phyloP scores from a whole-genome alignment of 108 stramenopile genomes.

The Licmophora abbreviata region DNA sequence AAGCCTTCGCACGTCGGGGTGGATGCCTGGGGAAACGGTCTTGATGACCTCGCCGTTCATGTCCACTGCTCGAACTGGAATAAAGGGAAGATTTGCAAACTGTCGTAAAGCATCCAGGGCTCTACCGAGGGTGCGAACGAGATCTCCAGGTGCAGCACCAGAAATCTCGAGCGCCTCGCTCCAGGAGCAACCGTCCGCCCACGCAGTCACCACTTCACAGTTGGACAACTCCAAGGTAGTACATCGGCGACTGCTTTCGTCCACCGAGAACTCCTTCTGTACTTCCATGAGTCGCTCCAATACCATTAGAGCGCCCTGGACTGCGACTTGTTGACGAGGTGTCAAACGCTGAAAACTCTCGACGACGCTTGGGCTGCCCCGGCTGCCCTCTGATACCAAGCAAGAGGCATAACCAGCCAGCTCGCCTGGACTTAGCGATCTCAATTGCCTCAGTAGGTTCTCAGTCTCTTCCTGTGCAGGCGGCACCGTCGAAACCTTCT shows the following conservation, averaged over 20 bases:
- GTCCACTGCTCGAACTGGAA: slow-evolving; percentile 41
- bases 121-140: slow-evolving; percentile 56
- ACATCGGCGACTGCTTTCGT: slow-evolving; percentile 45
- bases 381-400: slow-evolving; percentile 52
- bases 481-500: neutral
- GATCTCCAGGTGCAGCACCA: slow-evolving; percentile 68
- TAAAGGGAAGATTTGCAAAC: slow-evolving; percentile 52
- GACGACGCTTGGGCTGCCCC: slow-evolving; percentile 30
- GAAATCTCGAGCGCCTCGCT: slow-evolving; percentile 63
- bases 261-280: slow-evolving; percentile 43
- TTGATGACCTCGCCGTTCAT: slow-evolving; percentile 14
- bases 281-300: slow-evolving; percentile 67
- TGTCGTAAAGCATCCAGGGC: slow-evolving; percentile 78
- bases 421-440: slow-evolving; percentile 37
- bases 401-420: slow-evolving; percentile 75
- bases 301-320: slow-evolving; percentile 50
- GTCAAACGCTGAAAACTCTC: slow-evolving; percentile 47
- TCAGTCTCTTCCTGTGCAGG: slow-evolving; percentile 53
- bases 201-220: slow-evolving; percentile 66
- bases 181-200: slow-evolving; percentile 76
- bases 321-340: slow-evolving; percentile 48
- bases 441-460: slow-evolving; percentile 28
- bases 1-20: slow-evolving; percentile 48
- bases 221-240: slow-evolving; percentile 50
- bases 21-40: slow-evolving; percentile 49